Evolutionary conservation across 257 asterid genomes (phyloP).

Genomic region (Ligustrum vulgare): DNA sequence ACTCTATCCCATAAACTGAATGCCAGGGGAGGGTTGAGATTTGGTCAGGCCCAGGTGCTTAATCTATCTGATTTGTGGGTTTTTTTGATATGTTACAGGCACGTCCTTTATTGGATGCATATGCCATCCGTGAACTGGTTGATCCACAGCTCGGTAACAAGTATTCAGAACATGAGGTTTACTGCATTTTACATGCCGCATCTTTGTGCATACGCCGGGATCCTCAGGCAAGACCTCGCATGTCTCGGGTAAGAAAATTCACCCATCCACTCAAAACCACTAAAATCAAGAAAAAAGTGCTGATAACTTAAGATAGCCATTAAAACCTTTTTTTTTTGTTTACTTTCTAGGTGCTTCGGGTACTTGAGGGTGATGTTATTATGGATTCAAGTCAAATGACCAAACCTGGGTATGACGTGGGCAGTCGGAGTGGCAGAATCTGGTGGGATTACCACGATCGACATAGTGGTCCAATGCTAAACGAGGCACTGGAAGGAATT

Average conservation of each 20-base stretch:
- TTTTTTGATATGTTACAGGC: slow-evolving; percentile 51
- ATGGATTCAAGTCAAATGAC: slow-evolving; percentile 61
- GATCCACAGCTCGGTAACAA: slow-evolving; percentile 65
- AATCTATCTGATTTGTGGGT: background rate
- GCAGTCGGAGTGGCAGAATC: slow-evolving; percentile 65
- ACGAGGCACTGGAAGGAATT: slow-evolving; percentile 42
- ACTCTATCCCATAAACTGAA: no score
- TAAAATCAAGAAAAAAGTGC: background rate
- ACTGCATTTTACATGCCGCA: slow-evolving; percentile 87
- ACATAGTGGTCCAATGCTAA: slow-evolving; percentile 33
- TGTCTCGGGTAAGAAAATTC: slow-evolving; percentile 70
- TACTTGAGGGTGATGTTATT: slow-evolving; percentile 78
- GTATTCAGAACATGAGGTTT: slow-evolving; percentile 65
- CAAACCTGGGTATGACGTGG: slow-evolving; percentile 55
- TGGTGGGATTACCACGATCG: slow-evolving; percentile 43
- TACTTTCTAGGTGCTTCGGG: slow-evolving; percentile 71
- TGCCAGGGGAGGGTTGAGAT: background rate
- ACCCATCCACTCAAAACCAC: background rate
- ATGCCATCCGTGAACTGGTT: slow-evolving; percentile 65
- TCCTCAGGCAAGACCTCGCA: slow-evolving; percentile 85
- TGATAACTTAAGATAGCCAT: no score
- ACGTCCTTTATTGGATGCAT: slow-evolving; percentile 80
- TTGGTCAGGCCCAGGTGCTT: background rate
- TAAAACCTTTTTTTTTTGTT: no score
- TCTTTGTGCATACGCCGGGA: slow-evolving; percentile 80